Percentiles rank a stretch among this genome's conserved stretches.
phyloP scores from a whole-genome alignment of 1,284 basidiomycete species.

The Malassezia sympodialis region DNA sequence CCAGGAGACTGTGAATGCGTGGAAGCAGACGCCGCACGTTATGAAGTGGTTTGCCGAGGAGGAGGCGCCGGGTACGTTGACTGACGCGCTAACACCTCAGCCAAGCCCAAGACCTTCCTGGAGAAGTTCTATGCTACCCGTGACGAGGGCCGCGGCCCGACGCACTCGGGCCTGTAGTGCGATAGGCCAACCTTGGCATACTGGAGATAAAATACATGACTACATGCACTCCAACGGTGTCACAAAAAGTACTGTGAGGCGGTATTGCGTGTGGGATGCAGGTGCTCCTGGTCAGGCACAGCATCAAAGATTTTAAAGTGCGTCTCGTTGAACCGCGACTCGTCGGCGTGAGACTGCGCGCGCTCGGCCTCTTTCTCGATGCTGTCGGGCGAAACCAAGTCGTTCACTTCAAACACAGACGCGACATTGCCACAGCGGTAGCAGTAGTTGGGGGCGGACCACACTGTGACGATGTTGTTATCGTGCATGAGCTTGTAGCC shows the following conservation, averaged over 20 bases:
- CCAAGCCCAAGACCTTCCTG: slow-evolving; percentile 58
- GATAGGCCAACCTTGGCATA: not conserved
- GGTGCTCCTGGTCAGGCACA: slow-evolving; percentile 33
- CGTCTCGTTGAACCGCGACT: slow-evolving; percentile 29
- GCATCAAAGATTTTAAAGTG: slow-evolving; percentile 51
- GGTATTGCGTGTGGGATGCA: slow-evolving; percentile 20
- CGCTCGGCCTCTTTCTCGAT: slow-evolving; percentile 1
- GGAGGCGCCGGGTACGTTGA: slow-evolving; percentile 46
- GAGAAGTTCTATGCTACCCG: slow-evolving; percentile 65
- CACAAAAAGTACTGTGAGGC: slow-evolving; percentile 31
- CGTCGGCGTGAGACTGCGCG: slow-evolving; percentile 22
- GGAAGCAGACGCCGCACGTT: slow-evolving; percentile 62
- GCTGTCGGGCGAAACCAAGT: slow-evolving; percentile 18
- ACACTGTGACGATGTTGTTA: slow-evolving; percentile 31
- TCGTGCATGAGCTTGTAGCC: slow-evolving; percentile 39
- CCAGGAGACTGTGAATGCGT: slow-evolving; percentile 84
- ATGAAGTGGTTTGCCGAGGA: slow-evolving; percentile 50
- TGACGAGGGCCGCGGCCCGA: slow-evolving; percentile 41
- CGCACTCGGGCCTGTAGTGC: slow-evolving; percentile 15
- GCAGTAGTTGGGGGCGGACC: slow-evolving; percentile 39
- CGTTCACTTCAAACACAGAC: slow-evolving; percentile 43
- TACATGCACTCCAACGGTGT: slow-evolving; percentile 2
- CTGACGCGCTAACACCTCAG: slow-evolving; percentile 26
- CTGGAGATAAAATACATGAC: slow-evolving; percentile 11
- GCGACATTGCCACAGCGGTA: slow-evolving; percentile 48